phyloP scores from a whole-genome alignment of 1,139 yeast species.

The Suhomyces wounanorum region DNA sequence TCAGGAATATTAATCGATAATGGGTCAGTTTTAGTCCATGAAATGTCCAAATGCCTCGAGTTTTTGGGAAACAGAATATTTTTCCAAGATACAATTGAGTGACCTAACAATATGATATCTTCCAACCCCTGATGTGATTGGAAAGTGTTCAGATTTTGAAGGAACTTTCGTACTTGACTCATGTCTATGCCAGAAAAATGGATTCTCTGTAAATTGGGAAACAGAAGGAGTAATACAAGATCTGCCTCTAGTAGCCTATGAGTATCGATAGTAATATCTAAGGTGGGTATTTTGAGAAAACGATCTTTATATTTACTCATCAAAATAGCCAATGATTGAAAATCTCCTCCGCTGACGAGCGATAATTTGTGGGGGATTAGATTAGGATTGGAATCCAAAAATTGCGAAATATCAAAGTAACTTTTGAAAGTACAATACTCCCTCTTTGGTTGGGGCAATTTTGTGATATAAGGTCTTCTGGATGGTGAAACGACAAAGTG shows the following conservation, averaged over 20 bases:
- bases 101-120: slow-evolving; percentile 36
- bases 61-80: slow-evolving; percentile 22
- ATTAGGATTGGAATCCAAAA: slow-evolving; percentile 29
- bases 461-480: slow-evolving; percentile 29
- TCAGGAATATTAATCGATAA: slow-evolving; percentile 23
- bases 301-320: slow-evolving; percentile 23
- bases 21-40: slow-evolving; percentile 32
- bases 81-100: slow-evolving; percentile 34
- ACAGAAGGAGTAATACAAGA: slow-evolving; percentile 26
- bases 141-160: slow-evolving; percentile 7
- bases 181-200: slow-evolving; percentile 33
- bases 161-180: slow-evolving; percentile 11
- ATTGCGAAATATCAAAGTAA: slow-evolving; percentile 36
- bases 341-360: slow-evolving; percentile 38
- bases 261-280: slow-evolving; percentile 34
- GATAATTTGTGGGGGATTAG: slow-evolving; percentile 30
- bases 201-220: slow-evolving; percentile 31
- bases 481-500: slow-evolving; percentile 39
- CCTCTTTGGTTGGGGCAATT: slow-evolving; percentile 17
- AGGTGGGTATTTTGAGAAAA: slow-evolving; percentile 17
- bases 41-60: slow-evolving; percentile 34
- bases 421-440: slow-evolving; percentile 30
- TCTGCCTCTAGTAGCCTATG: slow-evolving; percentile 25
- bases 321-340: slow-evolving; percentile 29
- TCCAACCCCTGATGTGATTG: slow-evolving; percentile 18